Conservation (phyloP, 2,329 filamentous ascomycete species). For the Clonostachys rosea region DNA sequence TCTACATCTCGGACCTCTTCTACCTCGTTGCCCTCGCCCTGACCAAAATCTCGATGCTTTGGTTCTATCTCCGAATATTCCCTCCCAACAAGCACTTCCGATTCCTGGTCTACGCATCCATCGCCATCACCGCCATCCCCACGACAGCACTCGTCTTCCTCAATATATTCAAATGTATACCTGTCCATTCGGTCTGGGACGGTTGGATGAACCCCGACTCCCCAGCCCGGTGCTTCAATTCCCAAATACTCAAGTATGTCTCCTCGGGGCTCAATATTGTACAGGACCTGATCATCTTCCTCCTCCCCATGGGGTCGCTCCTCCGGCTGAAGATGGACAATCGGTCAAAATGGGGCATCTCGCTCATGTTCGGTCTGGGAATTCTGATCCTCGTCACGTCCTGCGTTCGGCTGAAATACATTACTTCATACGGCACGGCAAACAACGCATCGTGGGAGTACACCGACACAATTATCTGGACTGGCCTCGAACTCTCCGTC, state of each 20-base stretch:
- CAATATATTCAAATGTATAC: slow-evolving; percentile 34
- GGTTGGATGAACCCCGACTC: slow-evolving; percentile 8
- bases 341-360: slow-evolving; percentile 37
- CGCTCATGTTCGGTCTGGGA: slow-evolving; percentile 37
- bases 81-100: slow-evolving; percentile 10
- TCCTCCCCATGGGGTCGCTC: slow-evolving; percentile 34
- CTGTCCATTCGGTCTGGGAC: slow-evolving; percentile 25
- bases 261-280: slow-evolving; percentile 39
- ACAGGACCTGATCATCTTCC: slow-evolving; percentile 37
- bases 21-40: slow-evolving; percentile 30
- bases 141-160: slow-evolving; percentile 27
- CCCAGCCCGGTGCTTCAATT: slow-evolving; percentile 10
- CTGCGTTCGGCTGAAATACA: slow-evolving; percentile 25
- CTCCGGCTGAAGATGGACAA: slow-evolving; percentile 26
- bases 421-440: slow-evolving; percentile 22
- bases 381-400: slow-evolving; percentile 29
- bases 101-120: slow-evolving; percentile 26
- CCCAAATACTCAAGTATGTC: slow-evolving; percentile 28
- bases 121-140: slow-evolving; percentile 24
- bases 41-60: slow-evolving; percentile 30
- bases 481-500: slow-evolving; percentile 32
- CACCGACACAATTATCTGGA: slow-evolving; percentile 33
- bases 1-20: slow-evolving; percentile 21
- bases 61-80: slow-evolving; percentile 31
- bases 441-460: slow-evolving; percentile 35